phyloP scores from a whole-genome alignment of 2,329 filamentous ascomycete species.

The Xylariaceae sp. region DNA sequence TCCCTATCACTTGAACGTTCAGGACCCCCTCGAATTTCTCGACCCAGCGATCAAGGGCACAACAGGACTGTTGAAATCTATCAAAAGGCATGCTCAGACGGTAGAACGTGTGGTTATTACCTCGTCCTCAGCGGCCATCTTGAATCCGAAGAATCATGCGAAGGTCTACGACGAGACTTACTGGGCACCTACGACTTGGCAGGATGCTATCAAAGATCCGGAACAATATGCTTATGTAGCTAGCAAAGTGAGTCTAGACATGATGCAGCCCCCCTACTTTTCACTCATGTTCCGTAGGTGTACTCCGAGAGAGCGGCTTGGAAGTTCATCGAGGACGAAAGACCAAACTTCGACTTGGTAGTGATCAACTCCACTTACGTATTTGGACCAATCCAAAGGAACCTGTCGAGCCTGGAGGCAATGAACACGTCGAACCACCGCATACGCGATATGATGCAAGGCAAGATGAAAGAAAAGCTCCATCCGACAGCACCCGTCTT shows the following conservation, averaged over 20 bases:
- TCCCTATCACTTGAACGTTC: slow-evolving; percentile 67
- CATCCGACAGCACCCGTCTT: slow-evolving; percentile 53
- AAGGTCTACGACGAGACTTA: slow-evolving; percentile 37
- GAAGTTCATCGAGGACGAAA: slow-evolving; percentile 55
- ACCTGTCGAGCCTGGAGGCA: slow-evolving; percentile 57
- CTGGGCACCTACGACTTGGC: slow-evolving; percentile 37
- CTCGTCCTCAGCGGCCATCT: slow-evolving; percentile 43
- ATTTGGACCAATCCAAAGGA: slow-evolving; percentile 61
- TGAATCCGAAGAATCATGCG: slow-evolving; percentile 35
- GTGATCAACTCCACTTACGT: slow-evolving; percentile 61
- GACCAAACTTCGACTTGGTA: slow-evolving; percentile 56
- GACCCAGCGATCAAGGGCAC: slow-evolving; percentile 55
- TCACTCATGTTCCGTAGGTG: slow-evolving; percentile 37
- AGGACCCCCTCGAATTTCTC: slow-evolving; percentile 47
- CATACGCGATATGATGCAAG: slow-evolving; percentile 59
- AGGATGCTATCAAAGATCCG: slow-evolving; percentile 29
- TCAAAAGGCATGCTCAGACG: slow-evolving; percentile 39
- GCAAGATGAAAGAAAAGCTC: slow-evolving; percentile 55
- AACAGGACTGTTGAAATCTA: slow-evolving; percentile 44
- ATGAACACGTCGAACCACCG: slow-evolving; percentile 73
- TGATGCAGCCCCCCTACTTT: background rate
- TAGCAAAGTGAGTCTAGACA: slow-evolving; percentile 45
- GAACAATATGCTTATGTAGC: slow-evolving; percentile 31
- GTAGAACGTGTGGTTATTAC: slow-evolving; percentile 62
- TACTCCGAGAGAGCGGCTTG: slow-evolving; percentile 67